Base-by-base conservation (phyloP, 306 rosid genomes). In the Mucuna pruriens region DNA sequence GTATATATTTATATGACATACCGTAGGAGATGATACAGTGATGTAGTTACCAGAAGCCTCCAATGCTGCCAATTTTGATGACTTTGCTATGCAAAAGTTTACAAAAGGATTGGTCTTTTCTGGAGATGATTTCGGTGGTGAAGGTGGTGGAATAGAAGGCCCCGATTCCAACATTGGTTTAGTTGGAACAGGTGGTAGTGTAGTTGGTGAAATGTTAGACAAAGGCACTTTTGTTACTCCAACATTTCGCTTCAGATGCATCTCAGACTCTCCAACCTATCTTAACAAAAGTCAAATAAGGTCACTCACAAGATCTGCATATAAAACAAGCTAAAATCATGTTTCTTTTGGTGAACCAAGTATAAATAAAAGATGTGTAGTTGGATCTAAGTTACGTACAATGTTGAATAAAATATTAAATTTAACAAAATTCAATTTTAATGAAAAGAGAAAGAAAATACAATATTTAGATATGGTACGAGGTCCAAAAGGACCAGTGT, bases 251-350 rank as follows among this genome's bases (percentile, higher is more conserved):
- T 88, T 92, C 71, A 92, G 64, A 84, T 91, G 94, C 97, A 92
- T 92, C 82, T 92, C 91, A 82, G 88, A 91, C 54, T 89, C 97
- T 79, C 97, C 97, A 84, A 92, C 85, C 97, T 92, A 70, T 62
- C 67, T 80, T 42, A 84, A 75, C 54, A 55, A 75, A 74, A 58
- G 54, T 12, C 38, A 17, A 33, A 36, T 44, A 70, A 63, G 71
- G 58, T 51, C 31, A 70, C 66, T n/a, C 52, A 29, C 51, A 38
- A 78, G 65, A 78, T 51, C 10, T 3, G 25, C 12, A 49, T 3
- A 63, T 39, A 36, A 9, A 57, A 23, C 34, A 49, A 75, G 64
- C 25, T 33, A 31, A 33, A 33, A 65, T 10, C 65, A 61, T 48
- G 60, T 19, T 71, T 63, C 26, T 52, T 74, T 73, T 63, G 8